Evolutionary conservation across 768 basidiomycete species (phyloP), one percentile per base, ranked within the genome.

Genomic region (Pseudohyphozyma bogoriensis): DNA sequence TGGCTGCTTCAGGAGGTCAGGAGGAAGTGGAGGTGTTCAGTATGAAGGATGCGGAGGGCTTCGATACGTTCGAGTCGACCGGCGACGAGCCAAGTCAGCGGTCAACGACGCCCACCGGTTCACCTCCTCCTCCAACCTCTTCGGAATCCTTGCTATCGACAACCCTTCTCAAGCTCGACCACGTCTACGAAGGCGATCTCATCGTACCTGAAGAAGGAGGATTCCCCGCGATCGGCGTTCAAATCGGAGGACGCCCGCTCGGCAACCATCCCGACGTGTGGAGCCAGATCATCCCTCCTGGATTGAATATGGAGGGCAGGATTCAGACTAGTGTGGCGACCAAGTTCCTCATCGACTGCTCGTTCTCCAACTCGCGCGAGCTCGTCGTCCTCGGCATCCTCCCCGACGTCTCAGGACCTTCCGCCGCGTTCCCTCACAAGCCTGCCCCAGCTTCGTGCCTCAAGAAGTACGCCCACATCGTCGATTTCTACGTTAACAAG

Each of bases 291-390:
- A 86, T 92, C 71, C 86, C 87, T 20, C 76, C 81, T 46, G 76
- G 79, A 26, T 77, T 90, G 26, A 78, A 83, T 28, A 87, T 91
- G 62, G 89, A 89, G 65, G 89, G 89, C 0, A 84, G 89, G 39
- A 87, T 93, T 28, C 82, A 85, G 5, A 81, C 83, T 5, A 79
- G 80, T n/a, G 83, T 81, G 62, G 88, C 89, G 3, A 75, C 81
- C 18, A 81, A 87, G 60, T 93, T 88, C 73, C 76, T 93, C 47
- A 76, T 88, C 24, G 83, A 87, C 58, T 86, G 82, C 72, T 78
- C 86, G 42, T 75, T 91, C 76, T 88, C 86, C 58, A 75, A 83
- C 0, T 74, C 82, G 26, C 87, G 86, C 68, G 89, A 93, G 72
- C 77, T 92, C 24, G 78, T 88, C 56, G 85, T 85, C 1, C 85